These are phyloP conservation scores for Monosporascus sp. DNA, from an alignment of 2,329 filamentous ascomycete species.

Conservation along the genomic window DNA sequence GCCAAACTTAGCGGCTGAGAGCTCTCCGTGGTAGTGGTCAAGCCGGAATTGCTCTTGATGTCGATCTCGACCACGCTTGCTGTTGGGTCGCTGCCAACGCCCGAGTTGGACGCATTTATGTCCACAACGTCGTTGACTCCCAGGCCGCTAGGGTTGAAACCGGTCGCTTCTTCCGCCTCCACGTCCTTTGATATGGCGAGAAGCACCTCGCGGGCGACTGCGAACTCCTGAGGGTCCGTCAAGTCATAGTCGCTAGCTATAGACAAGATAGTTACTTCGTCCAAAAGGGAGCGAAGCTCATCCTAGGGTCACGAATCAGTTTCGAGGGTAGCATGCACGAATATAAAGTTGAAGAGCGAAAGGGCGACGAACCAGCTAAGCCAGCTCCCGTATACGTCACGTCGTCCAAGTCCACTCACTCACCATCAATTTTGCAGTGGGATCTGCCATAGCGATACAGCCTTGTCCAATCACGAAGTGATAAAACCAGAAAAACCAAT, in stretches of 20 bases:
- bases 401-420: neutral
- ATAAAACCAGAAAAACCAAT: neutral
- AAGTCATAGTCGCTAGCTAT: constrained; percentile 72
- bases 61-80: constrained; percentile 14
- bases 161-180: constrained; percentile 61
- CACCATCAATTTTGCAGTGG: neutral
- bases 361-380: too few species aligned
- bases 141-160: constrained; percentile 74
- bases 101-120: constrained; percentile 12
- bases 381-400: too few species aligned
- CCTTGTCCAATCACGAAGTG: neutral
- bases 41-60: constrained; percentile 19
- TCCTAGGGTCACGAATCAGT: constrained; percentile 39
- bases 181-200: constrained; percentile 62
- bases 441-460: neutral
- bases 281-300: constrained; percentile 68
- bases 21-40: constrained; percentile 22
- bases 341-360: too few species aligned
- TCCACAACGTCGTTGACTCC: constrained; percentile 35
- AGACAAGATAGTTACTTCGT: constrained; percentile 71
- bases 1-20: constrained; percentile 14
- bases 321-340: neutral
- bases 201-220: constrained; percentile 54
- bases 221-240: constrained; percentile 42
- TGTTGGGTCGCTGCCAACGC: constrained; percentile 6